A percentile compares a stretch with the other conserved stretches of the same genome.
Conservation (phyloP, 2,329 filamentous ascomycete genomes). For the Akanthomyces muscarius region DNA sequence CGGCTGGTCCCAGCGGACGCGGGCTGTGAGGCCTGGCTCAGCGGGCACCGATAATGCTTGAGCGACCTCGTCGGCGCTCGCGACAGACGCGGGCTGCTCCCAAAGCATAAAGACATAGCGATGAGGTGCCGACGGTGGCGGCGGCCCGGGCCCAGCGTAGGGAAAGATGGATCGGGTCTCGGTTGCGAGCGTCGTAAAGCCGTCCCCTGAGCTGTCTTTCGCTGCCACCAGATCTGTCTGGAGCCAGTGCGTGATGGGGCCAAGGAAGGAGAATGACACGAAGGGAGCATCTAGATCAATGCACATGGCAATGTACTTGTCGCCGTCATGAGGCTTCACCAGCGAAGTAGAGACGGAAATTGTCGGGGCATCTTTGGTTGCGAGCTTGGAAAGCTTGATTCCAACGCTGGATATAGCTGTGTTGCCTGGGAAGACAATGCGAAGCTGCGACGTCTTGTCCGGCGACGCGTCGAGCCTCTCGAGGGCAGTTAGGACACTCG, state of each 20-base stretch:
- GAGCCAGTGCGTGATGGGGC: constrained; percentile 46
- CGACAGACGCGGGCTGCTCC: constrained; percentile 36
- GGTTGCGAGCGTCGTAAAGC: constrained; percentile 10
- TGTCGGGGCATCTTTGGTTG: not conserved
- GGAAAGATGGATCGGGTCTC: constrained; percentile 30
- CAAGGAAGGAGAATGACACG: constrained; percentile 35
- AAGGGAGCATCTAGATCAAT: constrained; percentile 47
- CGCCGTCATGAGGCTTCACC: not conserved
- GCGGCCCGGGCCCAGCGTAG: constrained; percentile 45
- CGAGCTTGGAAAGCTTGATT: constrained; percentile 1
- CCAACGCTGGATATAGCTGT: not conserved
- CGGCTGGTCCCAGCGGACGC: constrained; percentile 9
- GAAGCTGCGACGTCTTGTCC: not conserved
- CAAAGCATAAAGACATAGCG: constrained; percentile 48
- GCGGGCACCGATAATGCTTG: not conserved
- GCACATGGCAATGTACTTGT: constrained; percentile 18
- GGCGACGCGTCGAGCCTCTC: not conserved
- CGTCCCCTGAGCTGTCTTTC: not conserved
- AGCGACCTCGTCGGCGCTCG: not conserved
- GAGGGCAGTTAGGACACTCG: not conserved
- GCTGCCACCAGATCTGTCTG: constrained; percentile 28
- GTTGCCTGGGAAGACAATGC: not conserved
- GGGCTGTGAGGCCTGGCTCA: constrained; percentile 1
- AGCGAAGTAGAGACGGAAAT: not conserved
- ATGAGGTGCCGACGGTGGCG: constrained; percentile 42